These are phyloP conservation scores for Parmelia sp. DNA, from an alignment of 495 filamentous ascomycete species.

Conservation along the genomic window DNA sequence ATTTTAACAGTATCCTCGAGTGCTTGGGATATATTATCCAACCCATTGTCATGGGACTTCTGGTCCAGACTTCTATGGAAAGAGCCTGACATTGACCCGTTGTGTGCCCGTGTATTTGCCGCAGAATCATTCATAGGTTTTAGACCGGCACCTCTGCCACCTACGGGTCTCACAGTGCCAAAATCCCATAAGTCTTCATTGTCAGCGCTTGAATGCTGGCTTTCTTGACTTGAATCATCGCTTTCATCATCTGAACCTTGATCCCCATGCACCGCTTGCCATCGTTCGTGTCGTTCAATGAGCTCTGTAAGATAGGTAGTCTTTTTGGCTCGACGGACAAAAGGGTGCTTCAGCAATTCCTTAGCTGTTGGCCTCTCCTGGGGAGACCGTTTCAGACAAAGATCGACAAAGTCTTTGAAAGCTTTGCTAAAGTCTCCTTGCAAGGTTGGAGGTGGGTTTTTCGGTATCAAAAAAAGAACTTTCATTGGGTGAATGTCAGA, in stretches of 20 bases:
- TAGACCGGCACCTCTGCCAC: constrained; percentile 49
- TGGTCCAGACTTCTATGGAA: constrained; percentile 23
- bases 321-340: constrained; percentile 83
- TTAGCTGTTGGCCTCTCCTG: constrained; percentile 78
- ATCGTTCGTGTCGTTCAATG: constrained; percentile 83
- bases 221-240: constrained; percentile 40
- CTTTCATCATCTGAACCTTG: constrained; percentile 53
- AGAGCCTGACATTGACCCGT: not conserved
- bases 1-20: constrained; percentile 34
- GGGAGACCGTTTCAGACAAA: constrained; percentile 82
- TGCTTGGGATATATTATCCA: not conserved
- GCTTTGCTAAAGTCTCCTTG: constrained; percentile 80
- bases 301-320: constrained; percentile 86
- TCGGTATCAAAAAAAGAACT: constrained; percentile 92
- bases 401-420: constrained; percentile 92
- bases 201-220: constrained; percentile 31
- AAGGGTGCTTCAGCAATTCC: constrained; percentile 83
- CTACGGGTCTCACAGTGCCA: constrained; percentile 74
- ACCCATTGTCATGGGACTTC: constrained; percentile 1
- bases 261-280: constrained; percentile 61
- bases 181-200: constrained; percentile 94
- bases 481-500: constrained; percentile 99
- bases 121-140: constrained; percentile 68
- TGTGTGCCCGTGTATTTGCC: constrained; percentile 53
- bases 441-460: constrained; percentile 78